These are phyloP conservation scores for Monsonia emarginata DNA, from an alignment of 441 rosid species.

Conservation along the genomic window DNA sequence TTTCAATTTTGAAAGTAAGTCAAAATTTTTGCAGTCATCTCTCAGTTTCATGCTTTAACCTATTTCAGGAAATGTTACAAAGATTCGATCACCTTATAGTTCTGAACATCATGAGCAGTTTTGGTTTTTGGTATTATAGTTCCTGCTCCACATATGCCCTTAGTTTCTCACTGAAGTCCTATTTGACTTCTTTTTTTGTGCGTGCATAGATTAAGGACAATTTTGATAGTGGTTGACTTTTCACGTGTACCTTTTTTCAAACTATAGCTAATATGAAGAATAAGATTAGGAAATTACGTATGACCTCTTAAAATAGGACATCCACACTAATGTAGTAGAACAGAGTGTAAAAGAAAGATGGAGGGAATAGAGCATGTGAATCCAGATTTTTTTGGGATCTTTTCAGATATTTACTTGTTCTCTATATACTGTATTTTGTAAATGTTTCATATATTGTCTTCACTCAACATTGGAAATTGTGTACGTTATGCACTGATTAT, in stretches of 20 bases:
- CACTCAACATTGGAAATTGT: no score
- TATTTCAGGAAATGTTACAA: neutral
- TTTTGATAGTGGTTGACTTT: neutral
- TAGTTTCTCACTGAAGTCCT: neutral
- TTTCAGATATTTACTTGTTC: neutral
- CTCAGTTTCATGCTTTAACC: neutral
- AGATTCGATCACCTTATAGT: neutral
- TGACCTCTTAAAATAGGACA: neutral
- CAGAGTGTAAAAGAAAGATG: neutral
- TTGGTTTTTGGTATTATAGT: neutral
- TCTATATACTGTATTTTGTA: neutral
- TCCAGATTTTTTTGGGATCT: neutral
- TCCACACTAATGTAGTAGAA: neutral
- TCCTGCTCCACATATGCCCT: neutral
- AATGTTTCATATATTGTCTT: no score
- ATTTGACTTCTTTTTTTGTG: neutral
- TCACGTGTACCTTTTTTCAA: neutral
- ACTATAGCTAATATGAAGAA: neutral
- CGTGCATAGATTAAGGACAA: neutral
- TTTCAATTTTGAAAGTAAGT: neutral
- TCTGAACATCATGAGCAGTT: neutral
- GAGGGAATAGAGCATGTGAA: neutral
- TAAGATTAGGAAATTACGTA: neutral
- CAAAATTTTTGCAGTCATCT: neutral
- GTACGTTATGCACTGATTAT: no score